Evolutionary conservation across 345 rosid species (phyloP), one percentile per base, ranked within the genome.

Genomic region (Heritiera littoralis): DNA sequence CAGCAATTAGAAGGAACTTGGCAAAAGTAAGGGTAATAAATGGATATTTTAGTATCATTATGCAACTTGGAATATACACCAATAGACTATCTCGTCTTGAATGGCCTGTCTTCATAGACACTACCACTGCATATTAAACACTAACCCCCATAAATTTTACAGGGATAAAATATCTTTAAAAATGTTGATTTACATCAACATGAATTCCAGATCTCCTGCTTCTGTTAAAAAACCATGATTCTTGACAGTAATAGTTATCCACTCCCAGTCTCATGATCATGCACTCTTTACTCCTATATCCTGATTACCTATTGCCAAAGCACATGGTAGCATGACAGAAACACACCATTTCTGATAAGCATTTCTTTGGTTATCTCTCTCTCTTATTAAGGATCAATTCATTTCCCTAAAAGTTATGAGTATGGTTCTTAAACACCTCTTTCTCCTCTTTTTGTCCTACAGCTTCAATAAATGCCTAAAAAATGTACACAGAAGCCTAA

Each of bases 101-200:
- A 72, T 52, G 20, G 61, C 61, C 46, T 32, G 17, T 49, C 7
- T 41, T 9, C 60, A 51, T 28, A 28, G 13, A 28, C n/a, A 7
- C 30, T 30, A 56, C 23, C 38, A 30, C 35, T 14, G 43, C 49
- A 66, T 40, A 9, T 40, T 66, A 17, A 40, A 9, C 48, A 0
- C 49, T 17, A 40, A 18, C 20, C 17, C 12, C 7, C 6, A 38
- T 30, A 32, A 7, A 8, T 66, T 66, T 64, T n/a, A 8, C 8
- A 0, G 7, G n/a, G 23, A 71, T 51, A 32, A 0, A 35, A 51
- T 2, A 14, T 3, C 46, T 30, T 40, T 14, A 20, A 13, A 74
- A 41, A 45, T 20, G 13, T 75, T 40, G 78, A 23, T 60, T 43
- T 75, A 28, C 30, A 23, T 75, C 54, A 55, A 72, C 35, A 68